Conservation (phyloP, 129 eudicot genomes). For the Centrapalus pauciflorus region DNA sequence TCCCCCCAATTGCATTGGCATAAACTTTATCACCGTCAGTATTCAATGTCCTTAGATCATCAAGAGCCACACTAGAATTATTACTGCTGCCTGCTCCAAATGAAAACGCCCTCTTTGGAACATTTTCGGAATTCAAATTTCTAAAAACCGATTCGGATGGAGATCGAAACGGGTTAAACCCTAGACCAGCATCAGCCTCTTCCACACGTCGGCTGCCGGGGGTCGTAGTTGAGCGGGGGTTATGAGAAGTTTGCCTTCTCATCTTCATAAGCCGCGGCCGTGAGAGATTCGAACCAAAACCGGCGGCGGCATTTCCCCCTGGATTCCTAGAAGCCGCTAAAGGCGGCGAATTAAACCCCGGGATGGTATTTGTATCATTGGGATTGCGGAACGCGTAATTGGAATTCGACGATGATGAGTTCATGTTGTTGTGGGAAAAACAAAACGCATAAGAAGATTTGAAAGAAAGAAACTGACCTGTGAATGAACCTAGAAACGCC, state of each 20-base stretch:
- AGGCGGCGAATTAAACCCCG: conserved; percentile 44
- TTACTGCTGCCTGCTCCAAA: conserved; percentile 33
- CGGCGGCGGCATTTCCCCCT: conserved; percentile 12
- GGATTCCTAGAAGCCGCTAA: conserved; percentile 20
- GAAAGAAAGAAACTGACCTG: conserved; percentile 7
- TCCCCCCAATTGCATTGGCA: not conserved
- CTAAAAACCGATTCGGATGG: conserved; percentile 10
- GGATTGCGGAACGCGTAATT: conserved; percentile 17
- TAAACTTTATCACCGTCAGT: conserved; percentile 14
- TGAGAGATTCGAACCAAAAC: conserved; percentile 21
- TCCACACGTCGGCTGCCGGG: conserved; percentile 7
- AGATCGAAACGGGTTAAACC: conserved; percentile 36
- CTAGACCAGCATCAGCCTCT: conserved; percentile 20
- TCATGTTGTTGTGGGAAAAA: conserved; percentile 9
- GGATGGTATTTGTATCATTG: conserved; percentile 5
- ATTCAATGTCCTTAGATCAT: conserved; percentile 44
- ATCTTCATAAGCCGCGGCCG: conserved; percentile 52
- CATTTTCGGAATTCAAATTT: not conserved
- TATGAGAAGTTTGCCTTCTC: conserved; percentile 42
- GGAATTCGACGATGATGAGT: conserved; percentile 35
- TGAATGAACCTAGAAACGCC: conserved; percentile 16
- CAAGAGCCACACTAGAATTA: conserved; percentile 22
- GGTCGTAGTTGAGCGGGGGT: conserved; percentile 19
- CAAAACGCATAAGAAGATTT: not conserved
- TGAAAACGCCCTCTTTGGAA: conserved; percentile 19